Evolutionary conservation across 169 alveolate species (phyloP).

Genomic region (Cryptosporidium meleagridis): DNA sequence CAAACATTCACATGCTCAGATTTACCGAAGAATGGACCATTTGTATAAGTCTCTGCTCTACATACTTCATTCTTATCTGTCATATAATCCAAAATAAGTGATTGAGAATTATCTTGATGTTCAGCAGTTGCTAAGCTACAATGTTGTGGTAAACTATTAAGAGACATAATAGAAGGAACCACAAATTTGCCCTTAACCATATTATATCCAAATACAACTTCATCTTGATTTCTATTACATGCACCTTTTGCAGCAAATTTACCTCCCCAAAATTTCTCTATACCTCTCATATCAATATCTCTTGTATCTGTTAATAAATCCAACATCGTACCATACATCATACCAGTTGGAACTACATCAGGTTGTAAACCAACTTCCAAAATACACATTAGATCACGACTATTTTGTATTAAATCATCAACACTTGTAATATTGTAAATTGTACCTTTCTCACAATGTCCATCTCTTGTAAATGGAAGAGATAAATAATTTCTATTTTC

Average conservation of each 20-base stretch:
- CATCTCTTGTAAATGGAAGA: conserved; percentile 64
- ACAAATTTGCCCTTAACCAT: conserved; percentile 59
- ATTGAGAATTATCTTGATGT: conserved; percentile 56
- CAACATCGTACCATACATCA: conserved; percentile 64
- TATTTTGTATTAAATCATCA: conserved; percentile 49
- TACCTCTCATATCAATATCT: conserved; percentile 16
- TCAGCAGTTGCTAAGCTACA: conserved; percentile 39
- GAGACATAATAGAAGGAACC: conserved; percentile 43
- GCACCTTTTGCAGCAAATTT: conserved; percentile 59
- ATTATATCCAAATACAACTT: conserved; percentile 50
- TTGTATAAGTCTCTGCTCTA: conserved; percentile 30
- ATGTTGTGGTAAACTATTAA: conserved; percentile 34
- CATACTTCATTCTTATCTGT: conserved; percentile 55
- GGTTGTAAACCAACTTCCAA: conserved; percentile 51
- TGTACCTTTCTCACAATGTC: conserved; percentile 74
- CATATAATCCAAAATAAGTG: conserved; percentile 74
- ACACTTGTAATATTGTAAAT: conserved; percentile 46
- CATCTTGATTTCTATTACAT: conserved; percentile 39
- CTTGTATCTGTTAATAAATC: conserved; percentile 44
- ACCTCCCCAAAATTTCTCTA: conserved; percentile 58
- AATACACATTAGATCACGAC: conserved; percentile 68
- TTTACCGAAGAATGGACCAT: conserved; percentile 60
- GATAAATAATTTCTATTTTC: conserved; percentile 12
- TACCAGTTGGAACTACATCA: conserved; percentile 50
- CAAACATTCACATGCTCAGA: conserved; percentile 63